A percentile compares a stretch with the other conserved stretches of the same genome.
Conservation (phyloP, 176 grass and related monocot species). For the Aegilops tauschii region DNA sequence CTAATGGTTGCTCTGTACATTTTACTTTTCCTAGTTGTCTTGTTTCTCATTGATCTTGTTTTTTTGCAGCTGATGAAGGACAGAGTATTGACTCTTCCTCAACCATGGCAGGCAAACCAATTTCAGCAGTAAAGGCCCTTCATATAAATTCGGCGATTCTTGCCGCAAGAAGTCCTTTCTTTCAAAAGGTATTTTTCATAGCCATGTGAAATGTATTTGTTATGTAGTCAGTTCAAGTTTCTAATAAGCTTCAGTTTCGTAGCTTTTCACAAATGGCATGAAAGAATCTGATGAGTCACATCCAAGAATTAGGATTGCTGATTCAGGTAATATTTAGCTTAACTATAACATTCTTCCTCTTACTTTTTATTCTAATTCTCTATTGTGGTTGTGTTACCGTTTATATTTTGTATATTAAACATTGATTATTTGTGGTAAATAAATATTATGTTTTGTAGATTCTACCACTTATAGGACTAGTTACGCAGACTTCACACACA, state of each 20-base stretch:
- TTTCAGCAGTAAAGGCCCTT: not conserved
- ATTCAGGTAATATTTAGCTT: not conserved
- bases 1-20: not conserved
- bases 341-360: not conserved
- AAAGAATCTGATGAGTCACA: not conserved
- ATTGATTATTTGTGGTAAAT: no score
- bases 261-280: not conserved
- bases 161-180: not conserved
- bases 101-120: not conserved
- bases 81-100: not conserved
- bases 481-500: no score
- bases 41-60: not conserved
- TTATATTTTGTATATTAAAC: not conserved
- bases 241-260: not conserved
- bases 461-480: no score
- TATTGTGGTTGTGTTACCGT: not conserved
- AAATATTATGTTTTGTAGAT: no score
- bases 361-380: not conserved
- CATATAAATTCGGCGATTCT: not conserved
- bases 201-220: not conserved
- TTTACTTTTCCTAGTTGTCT: not conserved
- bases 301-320: not conserved
- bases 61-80: not conserved
- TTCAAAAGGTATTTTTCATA: not conserved
- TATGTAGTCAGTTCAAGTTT: not conserved